These are phyloP conservation scores for Actinidia polygama DNA, from an alignment of 179 eudicot genomes.

Conservation along the genomic window DNA sequence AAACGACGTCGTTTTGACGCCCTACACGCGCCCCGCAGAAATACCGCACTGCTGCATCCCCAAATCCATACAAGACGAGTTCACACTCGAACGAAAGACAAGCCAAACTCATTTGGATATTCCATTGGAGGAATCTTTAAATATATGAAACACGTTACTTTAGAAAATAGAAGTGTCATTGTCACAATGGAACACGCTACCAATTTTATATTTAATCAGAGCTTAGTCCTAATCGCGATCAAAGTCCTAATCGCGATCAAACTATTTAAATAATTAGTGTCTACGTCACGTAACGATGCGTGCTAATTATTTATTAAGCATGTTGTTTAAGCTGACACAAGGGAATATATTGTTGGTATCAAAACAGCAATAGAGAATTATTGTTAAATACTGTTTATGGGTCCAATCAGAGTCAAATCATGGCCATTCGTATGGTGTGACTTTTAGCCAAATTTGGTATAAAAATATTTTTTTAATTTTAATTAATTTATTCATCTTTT, in stretches of 20 bases:
- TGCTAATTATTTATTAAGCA: conserved; percentile 1
- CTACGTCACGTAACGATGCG: not conserved
- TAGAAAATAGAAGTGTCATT: conserved; percentile 10
- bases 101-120: not conserved
- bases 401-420: not conserved
- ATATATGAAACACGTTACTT: not conserved
- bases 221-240: conserved; percentile 3
- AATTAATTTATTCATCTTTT: no score
- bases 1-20: no score
- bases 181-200: not conserved
- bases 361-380: not conserved
- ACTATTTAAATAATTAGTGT: not conserved
- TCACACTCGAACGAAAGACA: no score
- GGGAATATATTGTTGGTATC: not conserved
- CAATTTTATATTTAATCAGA: not conserved
- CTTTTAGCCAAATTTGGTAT: not conserved
- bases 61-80: no score
- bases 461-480: no score
- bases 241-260: conserved; percentile 14
- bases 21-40: no score
- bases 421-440: not conserved
- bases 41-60: no score
- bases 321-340: conserved; percentile 25
- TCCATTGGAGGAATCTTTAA: not conserved
- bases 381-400: not conserved